A percentile compares a stretch with the other conserved stretches of the same genome.
Evolutionary conservation across 768 basidiomycete species (phyloP).

Genomic region (Mycena floridula): DNA sequence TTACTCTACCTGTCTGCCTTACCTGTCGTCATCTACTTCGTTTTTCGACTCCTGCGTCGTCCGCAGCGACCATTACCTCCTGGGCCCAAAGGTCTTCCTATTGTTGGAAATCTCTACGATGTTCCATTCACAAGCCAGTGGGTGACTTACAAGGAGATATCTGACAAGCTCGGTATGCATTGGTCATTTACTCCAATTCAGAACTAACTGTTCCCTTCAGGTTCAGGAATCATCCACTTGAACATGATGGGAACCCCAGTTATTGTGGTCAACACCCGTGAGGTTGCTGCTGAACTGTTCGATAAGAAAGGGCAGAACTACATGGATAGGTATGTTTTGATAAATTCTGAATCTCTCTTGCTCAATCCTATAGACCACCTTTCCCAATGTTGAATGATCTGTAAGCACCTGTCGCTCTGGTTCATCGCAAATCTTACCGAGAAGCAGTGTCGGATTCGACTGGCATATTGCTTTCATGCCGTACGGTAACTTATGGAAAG

Average conservation of each 20-base stretch:
- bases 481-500: not conserved
- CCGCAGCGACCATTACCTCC: too few species aligned
- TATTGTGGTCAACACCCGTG: conserved; percentile 16
- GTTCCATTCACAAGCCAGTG: not conserved
- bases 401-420: not conserved
- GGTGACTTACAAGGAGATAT: not conserved
- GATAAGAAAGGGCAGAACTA: conserved; percentile 16
- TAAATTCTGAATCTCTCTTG: conserved; percentile 5
- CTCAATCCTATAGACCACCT: not conserved
- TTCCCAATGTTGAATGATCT: conserved; percentile 12
- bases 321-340: conserved; percentile 14
- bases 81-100: not conserved
- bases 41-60: too few species aligned
- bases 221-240: conserved; percentile 19
- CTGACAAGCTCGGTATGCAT: not conserved
- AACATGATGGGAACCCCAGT: conserved; percentile 14
- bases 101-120: not conserved
- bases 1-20: too few species aligned
- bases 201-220: conserved; percentile 5
- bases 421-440: not conserved
- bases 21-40: too few species aligned
- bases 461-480: not conserved
- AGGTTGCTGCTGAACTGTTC: conserved; percentile 17
- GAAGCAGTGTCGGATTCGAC: not conserved
- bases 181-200: not conserved